Percentiles rank a stretch among this genome's conserved stretches.
Conservation (phyloP, 345 rosid species). For the Boechera divaricarpa region DNA sequence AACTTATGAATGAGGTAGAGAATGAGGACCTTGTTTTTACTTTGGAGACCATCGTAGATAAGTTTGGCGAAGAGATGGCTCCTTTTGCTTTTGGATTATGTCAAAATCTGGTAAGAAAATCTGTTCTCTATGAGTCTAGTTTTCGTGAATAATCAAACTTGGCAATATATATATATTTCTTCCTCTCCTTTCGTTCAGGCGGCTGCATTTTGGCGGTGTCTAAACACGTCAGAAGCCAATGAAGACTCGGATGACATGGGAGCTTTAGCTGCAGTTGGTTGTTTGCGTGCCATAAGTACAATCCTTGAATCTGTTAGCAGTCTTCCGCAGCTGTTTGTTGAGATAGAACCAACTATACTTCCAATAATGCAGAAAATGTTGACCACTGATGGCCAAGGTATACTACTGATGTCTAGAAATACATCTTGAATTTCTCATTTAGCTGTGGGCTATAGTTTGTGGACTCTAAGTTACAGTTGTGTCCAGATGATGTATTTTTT, state of each 20-base stretch:
- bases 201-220: slow-evolving; percentile 95
- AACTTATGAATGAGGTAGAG: slow-evolving; percentile 96
- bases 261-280: slow-evolving; percentile 95
- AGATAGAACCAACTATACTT: slow-evolving; percentile 86
- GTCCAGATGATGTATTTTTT: neutral
- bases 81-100: slow-evolving; percentile 93
- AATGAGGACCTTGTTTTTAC: slow-evolving; percentile 96
- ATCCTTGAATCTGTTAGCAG: slow-evolving; percentile 94
- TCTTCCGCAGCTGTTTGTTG: slow-evolving; percentile 86
- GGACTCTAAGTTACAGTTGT: slow-evolving; percentile 15
- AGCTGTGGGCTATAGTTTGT: slow-evolving; percentile 11
- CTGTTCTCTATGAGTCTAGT: slow-evolving; percentile 23
- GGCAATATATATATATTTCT: neutral
- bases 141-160: slow-evolving; percentile 21
- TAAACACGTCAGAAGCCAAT: slow-evolving; percentile 85
- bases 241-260: slow-evolving; percentile 90
- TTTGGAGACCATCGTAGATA: slow-evolving; percentile 90
- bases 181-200: slow-evolving; percentile 56
- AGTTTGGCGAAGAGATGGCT: slow-evolving; percentile 98
- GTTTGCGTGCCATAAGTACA: slow-evolving; percentile 96
- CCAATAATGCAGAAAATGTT: slow-evolving; percentile 93
- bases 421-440: slow-evolving; percentile 19
- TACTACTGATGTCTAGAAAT: slow-evolving; percentile 3
- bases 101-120: slow-evolving; percentile 81
- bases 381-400: slow-evolving; percentile 98